Conservation (phyloP, 768 basidiomycete genomes). For the Collybia sordida region DNA sequence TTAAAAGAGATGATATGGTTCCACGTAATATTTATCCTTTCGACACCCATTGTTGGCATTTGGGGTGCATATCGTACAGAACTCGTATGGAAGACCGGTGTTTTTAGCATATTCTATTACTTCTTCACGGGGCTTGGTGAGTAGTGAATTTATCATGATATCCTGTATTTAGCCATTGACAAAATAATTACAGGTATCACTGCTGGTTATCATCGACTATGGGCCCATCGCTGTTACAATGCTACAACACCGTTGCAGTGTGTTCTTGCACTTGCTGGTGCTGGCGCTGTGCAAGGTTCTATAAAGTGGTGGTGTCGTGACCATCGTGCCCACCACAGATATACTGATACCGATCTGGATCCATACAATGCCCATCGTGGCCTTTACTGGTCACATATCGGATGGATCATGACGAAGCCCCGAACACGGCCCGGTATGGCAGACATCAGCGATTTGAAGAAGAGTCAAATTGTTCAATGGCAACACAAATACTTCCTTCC, state of each 20-base stretch:
- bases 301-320: conserved; percentile 99
- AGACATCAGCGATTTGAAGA: conserved; percentile 82
- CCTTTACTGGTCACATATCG: conserved; percentile 82
- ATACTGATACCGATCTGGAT: conserved; percentile 96
- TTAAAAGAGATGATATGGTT: too few relatives aligned
- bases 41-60: conserved; percentile 68
- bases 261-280: conserved; percentile 79
- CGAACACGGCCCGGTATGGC: conserved; percentile 86
- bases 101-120: conserved; percentile 73
- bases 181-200: conserved; percentile 62
- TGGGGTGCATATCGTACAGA: conserved; percentile 62
- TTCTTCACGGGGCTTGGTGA: conserved; percentile 80
- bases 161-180: conserved; percentile 7
- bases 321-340: conserved; percentile 95
- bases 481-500: conserved; percentile 80
- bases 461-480: conserved; percentile 82
- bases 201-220: conserved; percentile 94
- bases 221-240: conserved; percentile 96
- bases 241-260: conserved; percentile 86
- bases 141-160: neutral
- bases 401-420: conserved; percentile 93
- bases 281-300: conserved; percentile 93
- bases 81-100: conserved; percentile 47
- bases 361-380: conserved; percentile 93
- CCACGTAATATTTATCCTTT: too few relatives aligned